Evolutionary conservation across 2,329 filamentous ascomycete species (phyloP), one percentile per base, ranked within the genome.

Genomic region (Rhinocladiella similis): DNA sequence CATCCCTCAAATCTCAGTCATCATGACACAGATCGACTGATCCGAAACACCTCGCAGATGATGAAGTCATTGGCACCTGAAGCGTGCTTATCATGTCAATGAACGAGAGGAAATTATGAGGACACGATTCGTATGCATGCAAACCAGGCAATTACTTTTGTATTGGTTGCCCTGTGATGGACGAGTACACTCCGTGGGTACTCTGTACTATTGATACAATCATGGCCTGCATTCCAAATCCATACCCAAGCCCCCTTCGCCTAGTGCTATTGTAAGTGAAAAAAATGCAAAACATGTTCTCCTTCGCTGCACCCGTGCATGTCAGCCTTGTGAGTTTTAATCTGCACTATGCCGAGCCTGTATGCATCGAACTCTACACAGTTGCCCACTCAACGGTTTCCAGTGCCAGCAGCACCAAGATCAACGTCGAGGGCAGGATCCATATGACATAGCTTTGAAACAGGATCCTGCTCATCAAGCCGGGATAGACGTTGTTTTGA

Each of bases 381-480:
- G 62, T 62, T 13, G 91, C 89, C 93, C 93, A 97, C 69, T 96
- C 89, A 4, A 97, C 86, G 1, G 94, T 91, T 72, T 97, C 91
- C 48, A 99, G 80, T 18, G 93, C 94, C 69, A 89, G 83, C 83
- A 97, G 88, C 53, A 99, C 94, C 42, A 97, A 82, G 35, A 95
- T 69, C 41, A 99, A 82, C 1, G 94, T 99, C 38, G 91, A 96
- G 1, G 94, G 94, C 49, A 99, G 81, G 65, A 99, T 97, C 90
- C 91, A 96, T 62, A 97, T 87, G 57, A 99, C 91, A 70, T 96
- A 96, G 75, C 93, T 97, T 78, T 97, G 93, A 78, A 97, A 96
- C 49, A 97, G 76, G 54, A 99, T 82, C 71, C 85, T 89, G 60
- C 90, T 89, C 92, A 99, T 97, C 47, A 94, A 91, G 16, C 88